phyloP scores from a whole-genome alignment of 257 asterid species.

The Capsicum chinense region DNA sequence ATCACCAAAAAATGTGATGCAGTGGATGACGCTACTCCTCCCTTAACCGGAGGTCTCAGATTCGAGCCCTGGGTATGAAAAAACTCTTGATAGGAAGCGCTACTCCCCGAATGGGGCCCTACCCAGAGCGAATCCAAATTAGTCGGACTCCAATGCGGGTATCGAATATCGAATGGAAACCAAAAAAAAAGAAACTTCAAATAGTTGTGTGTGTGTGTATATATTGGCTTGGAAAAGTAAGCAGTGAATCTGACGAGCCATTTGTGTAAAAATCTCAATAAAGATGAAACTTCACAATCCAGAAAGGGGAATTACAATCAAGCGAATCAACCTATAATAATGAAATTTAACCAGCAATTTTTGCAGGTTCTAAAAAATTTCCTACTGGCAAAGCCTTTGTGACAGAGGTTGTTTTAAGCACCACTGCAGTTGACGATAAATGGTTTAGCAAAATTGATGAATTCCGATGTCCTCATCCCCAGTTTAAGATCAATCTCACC shows the following conservation, averaged over 20 bases:
- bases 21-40: too few relatives aligned
- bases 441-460: conserved; percentile 72
- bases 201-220: too few relatives aligned
- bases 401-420: conserved; percentile 34
- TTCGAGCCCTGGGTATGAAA: too few relatives aligned
- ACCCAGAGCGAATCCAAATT: too few relatives aligned
- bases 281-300: not conserved
- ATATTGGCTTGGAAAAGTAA: not conserved
- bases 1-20: too few relatives aligned
- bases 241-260: not conserved
- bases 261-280: not conserved
- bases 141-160: too few relatives aligned
- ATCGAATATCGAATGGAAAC: too few relatives aligned
- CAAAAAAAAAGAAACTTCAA: too few relatives aligned
- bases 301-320: not conserved
- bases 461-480: conserved; percentile 68
- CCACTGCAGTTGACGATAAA: conserved; percentile 74
- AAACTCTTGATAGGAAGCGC: too few relatives aligned
- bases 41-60: too few relatives aligned
- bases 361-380: not conserved
- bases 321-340: not conserved
- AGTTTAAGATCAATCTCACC: conserved; percentile 87
- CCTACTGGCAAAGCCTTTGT: not conserved
- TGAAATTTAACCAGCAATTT: not conserved
- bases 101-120: too few relatives aligned